Base-by-base conservation (phyloP, 805 yeast genomes). In the Teunomyces barrocoloradensis region DNA sequence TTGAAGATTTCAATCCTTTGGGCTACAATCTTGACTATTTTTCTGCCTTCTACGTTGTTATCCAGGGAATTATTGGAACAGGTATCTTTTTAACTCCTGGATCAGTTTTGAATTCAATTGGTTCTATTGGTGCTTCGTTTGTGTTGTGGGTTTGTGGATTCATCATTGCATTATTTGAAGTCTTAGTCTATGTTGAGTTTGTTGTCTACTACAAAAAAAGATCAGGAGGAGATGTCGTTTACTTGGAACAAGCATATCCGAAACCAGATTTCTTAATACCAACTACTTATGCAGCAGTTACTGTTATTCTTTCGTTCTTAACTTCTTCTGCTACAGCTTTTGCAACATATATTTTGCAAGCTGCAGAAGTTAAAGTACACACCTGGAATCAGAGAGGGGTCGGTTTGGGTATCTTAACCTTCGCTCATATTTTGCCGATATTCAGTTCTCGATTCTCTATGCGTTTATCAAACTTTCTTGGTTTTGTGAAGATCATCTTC, bases 81-180 rank as follows among this genome's bases (percentile, higher is more conserved):
- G 90, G 90, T 66, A 84, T 85, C 44, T 85, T 85, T 61, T 80
- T 86, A 10, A 83, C 87, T 0, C 87, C 90, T 4, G 79, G 84
- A 2, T 72, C 81, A 1, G 76, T 85, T 48, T 74, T 75, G 13
- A 61, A 58, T 13, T 64, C 73, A 2, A 63, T 72, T 46, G 78
- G 78, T 1, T 69, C 75, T 1, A 54, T 75, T 38, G 79, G 79
- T 23, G 69, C 74, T 5, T 56, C 73, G 4, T 74, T 72, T 44
- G 66, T 74, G 3, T 56, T 73, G n/a, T 74, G 79, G 78, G 54
- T 68, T 3, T 54, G 59, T 18, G 74, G 79, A 9, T 73, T 65
- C 48, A 37, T 73, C 27, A 66, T 75, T 44, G 68, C 75, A 4
- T 46, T 73, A 13, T 59, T 69, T 29, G 68, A 69, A 43, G 57